phyloP scores from a whole-genome alignment of 306 rosid species.

The Fragaria nilgerrensis region DNA sequence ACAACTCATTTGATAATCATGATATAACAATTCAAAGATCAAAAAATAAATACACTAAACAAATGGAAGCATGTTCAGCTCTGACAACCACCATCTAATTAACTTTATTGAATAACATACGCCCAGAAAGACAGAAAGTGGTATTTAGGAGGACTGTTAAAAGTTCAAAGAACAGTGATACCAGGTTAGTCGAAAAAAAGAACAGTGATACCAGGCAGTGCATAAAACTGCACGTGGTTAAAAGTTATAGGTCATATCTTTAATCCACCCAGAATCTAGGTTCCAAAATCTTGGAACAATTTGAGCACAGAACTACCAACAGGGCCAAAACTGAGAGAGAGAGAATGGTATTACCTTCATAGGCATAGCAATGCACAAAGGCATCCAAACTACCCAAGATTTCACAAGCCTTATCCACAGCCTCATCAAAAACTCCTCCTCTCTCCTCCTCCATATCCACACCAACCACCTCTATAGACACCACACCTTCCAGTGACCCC shows the following conservation, averaged over 20 bases:
- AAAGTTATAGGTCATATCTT: not conserved
- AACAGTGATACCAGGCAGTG: not conserved
- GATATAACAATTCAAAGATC: not conserved
- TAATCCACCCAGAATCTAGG: not conserved
- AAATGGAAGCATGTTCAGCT: not conserved
- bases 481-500: constrained; percentile 30
- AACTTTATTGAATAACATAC: not conserved
- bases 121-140: not conserved
- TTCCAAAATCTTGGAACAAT: not conserved
- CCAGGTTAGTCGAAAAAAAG: too few species aligned
- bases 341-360: constrained; percentile 84
- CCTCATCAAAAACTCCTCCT: constrained; percentile 48
- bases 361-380: constrained; percentile 63
- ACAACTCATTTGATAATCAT: not conserved
- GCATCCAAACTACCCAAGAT: constrained; percentile 69
- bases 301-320: not conserved
- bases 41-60: not conserved
- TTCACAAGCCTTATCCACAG: constrained; percentile 58
- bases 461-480: constrained; percentile 49
- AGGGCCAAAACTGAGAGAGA: not conserved
- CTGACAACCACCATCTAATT: not conserved
- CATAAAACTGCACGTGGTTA: not conserved
- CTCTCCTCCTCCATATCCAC: constrained; percentile 55
- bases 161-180: not conserved
- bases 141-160: not conserved